Evolutionary conservation across 257 asterid genomes (phyloP).

Genomic region (Cordia subcordata): DNA sequence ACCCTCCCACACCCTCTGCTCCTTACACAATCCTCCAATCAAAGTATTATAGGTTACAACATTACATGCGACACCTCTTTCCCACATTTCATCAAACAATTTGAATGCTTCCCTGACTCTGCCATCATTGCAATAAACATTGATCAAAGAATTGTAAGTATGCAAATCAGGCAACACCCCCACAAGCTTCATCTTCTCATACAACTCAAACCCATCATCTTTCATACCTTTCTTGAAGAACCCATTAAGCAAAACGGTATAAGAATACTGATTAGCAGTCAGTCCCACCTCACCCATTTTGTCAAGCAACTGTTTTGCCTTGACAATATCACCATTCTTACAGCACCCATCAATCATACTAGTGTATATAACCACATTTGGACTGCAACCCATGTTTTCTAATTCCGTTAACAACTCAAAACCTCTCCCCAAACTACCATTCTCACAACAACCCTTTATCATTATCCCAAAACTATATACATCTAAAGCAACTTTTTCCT

Average conservation of each 20-base stretch:
- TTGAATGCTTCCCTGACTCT: conserved; percentile 37
- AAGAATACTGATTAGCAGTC: conserved; percentile 62
- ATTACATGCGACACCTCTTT: conserved; percentile 45
- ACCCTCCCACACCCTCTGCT: conserved; percentile 37
- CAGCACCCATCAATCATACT: conserved; percentile 69
- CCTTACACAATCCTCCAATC: conserved; percentile 55
- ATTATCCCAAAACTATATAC: conserved; percentile 64
- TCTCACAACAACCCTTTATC: conserved; percentile 67
- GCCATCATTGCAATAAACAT: conserved; percentile 42
- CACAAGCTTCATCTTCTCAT: conserved; percentile 50
- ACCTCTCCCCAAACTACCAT: conserved; percentile 41
- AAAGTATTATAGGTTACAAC: conserved; percentile 68
- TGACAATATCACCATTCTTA: conserved; percentile 43
- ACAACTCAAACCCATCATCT: conserved; percentile 57
- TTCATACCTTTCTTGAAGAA: conserved; percentile 46
- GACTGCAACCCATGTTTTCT: conserved; percentile 38
- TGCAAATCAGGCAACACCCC: conserved; percentile 58
- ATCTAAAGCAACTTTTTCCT: conserved; percentile 34
- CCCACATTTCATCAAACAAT: conserved; percentile 55
- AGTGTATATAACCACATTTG: conserved; percentile 65
- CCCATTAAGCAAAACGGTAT: conserved; percentile 61
- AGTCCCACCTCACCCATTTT: conserved; percentile 47
- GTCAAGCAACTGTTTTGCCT: conserved; percentile 45
- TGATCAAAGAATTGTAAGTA: conserved; percentile 46
- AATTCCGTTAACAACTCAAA: conserved; percentile 39